These are phyloP conservation scores for Gracilaria caudata DNA, from an alignment of 23 red algal genomes.

Conservation along the genomic window DNA sequence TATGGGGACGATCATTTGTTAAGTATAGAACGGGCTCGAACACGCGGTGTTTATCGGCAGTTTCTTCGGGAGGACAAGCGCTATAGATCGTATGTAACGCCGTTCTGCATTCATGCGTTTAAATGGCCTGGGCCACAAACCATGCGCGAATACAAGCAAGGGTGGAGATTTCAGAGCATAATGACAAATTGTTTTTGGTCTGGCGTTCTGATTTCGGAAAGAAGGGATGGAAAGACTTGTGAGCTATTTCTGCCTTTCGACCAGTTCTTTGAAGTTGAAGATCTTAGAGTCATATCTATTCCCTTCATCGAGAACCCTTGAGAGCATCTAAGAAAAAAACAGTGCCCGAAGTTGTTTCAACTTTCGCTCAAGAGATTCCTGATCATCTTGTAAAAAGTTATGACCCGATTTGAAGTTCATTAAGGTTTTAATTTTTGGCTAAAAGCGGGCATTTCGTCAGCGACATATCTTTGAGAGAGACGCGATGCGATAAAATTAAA, in stretches of 20 bases:
- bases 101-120: constrained; percentile 14
- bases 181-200: background rate
- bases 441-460: too few relatives aligned
- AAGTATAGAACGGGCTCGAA: background rate
- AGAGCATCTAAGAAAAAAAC: background rate
- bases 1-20: background rate
- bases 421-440: too few relatives aligned
- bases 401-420: too few relatives aligned
- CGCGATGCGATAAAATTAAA: too few relatives aligned
- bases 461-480: too few relatives aligned
- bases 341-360: background rate
- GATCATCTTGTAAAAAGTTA: too few relatives aligned
- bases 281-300: constrained; percentile 2
- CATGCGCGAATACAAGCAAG: background rate
- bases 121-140: background rate
- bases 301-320: background rate
- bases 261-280: background rate
- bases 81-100: background rate
- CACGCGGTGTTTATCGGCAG: background rate
- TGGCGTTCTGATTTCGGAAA: background rate
- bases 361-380: too few relatives aligned
- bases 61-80: background rate
- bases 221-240: background rate
- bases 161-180: background rate
- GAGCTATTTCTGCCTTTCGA: background rate